phyloP scores from a whole-genome alignment of 768 basidiomycete species.

The Phlebiopsis flavidoalba region DNA sequence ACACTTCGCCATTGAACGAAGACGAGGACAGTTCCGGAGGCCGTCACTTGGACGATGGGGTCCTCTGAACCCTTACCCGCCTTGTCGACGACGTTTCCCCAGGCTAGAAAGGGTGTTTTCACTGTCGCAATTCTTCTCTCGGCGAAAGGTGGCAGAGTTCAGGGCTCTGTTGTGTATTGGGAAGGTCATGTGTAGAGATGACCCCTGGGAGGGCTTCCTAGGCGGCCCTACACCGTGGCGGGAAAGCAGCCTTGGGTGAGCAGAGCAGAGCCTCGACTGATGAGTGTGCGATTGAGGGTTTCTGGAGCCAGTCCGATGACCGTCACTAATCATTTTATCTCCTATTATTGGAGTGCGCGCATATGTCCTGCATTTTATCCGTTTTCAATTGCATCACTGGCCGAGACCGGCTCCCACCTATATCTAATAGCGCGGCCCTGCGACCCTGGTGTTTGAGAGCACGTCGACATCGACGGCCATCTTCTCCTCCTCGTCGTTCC shows the following conservation, averaged over 20 bases:
- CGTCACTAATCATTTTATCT: neutral
- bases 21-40: neutral
- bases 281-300: neutral
- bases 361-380: neutral
- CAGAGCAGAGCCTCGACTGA: neutral
- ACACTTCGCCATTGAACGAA: neutral
- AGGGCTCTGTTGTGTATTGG: neutral
- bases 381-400: neutral
- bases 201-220: neutral
- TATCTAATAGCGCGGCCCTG: neutral
- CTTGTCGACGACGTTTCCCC: conserved; percentile 1
- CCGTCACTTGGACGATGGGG: neutral
- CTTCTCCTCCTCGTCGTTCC: neutral
- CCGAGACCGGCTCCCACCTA: neutral
- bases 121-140: neutral
- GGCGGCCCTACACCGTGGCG: neutral
- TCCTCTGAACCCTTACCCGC: conserved; percentile 6
- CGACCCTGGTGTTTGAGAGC: neutral
- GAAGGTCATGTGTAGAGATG: neutral
- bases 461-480: conserved; percentile 4
- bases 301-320: conserved; percentile 3
- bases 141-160: neutral
- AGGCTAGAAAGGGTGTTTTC: neutral
- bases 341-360: neutral
- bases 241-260: neutral